Evolutionary conservation across 2,329 filamentous ascomycete species (phyloP).

Genomic region (Neoascochyta sp.): DNA sequence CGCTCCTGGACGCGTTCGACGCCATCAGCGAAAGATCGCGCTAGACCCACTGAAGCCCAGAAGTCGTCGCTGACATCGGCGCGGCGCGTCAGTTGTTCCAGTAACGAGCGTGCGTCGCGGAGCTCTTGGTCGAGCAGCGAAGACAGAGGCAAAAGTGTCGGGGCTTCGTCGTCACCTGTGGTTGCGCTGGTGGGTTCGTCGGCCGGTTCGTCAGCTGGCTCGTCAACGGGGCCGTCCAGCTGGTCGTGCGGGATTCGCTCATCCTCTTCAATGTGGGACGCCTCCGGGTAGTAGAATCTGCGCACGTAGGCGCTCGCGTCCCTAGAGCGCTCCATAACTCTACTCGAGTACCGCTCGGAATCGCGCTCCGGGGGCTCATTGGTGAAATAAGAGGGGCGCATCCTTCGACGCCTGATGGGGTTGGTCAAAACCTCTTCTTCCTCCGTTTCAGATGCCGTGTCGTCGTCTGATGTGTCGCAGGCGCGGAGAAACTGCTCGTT

Average conservation of each 20-base stretch:
- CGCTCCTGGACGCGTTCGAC: slow-evolving; percentile 34
- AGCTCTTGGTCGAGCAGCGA: slow-evolving; percentile 42
- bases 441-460: slow-evolving; percentile 51
- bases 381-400: slow-evolving; percentile 18
- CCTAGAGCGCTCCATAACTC: slow-evolving; percentile 23
- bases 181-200: slow-evolving; percentile 5
- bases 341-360: slow-evolving; percentile 25
- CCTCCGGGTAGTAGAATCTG: slow-evolving; percentile 20
- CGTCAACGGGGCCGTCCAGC: slow-evolving; percentile 18
- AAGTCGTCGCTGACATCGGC: slow-evolving; percentile 78
- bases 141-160: slow-evolving; percentile 6
- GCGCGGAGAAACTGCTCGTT: slow-evolving; percentile 49
- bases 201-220: slow-evolving; percentile 3
- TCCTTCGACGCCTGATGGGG: slow-evolving; percentile 13
- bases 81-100: slow-evolving; percentile 65
- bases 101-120: slow-evolving; percentile 66
- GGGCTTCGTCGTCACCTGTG: slow-evolving; percentile 17
- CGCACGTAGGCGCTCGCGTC: slow-evolving; percentile 29
- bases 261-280: slow-evolving; percentile 2
- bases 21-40: slow-evolving; percentile 33
- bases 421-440: slow-evolving; percentile 42
- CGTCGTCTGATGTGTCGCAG: slow-evolving; percentile 47
- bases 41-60: slow-evolving; percentile 57
- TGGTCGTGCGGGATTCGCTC: slow-evolving; percentile 10
- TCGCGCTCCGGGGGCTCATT: slow-evolving; percentile 28